Evolutionary conservation across 768 basidiomycete genomes (phyloP).

Genomic region (Nevesoporus exiguus): DNA sequence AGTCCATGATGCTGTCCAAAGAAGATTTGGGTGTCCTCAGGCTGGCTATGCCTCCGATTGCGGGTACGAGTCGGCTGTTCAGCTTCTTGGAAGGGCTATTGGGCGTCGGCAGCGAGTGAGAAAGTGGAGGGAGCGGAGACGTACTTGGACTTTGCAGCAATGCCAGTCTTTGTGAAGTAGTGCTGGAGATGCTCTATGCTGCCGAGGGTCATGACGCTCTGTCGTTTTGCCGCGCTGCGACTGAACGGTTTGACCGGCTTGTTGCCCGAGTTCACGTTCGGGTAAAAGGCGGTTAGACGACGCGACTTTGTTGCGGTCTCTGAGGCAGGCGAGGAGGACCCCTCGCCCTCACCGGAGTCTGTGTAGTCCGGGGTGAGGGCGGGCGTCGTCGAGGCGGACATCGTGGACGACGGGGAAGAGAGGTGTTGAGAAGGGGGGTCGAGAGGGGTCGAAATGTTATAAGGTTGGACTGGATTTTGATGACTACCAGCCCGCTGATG

Average conservation of each 20-base stretch:
- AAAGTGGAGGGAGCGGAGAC: constrained; percentile 22
- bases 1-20: constrained; percentile 41
- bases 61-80: constrained; percentile 66
- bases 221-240: constrained; percentile 86
- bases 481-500: constrained; percentile 27
- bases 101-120: constrained; percentile 7
- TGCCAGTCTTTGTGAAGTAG: constrained; percentile 88
- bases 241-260: constrained; percentile 85
- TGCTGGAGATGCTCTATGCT: constrained; percentile 95
- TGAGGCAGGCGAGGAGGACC: constrained; percentile 26
- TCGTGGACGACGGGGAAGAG: constrained; percentile 20
- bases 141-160: constrained; percentile 69
- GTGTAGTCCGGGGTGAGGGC: constrained; percentile 63
- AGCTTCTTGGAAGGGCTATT: constrained; percentile 46
- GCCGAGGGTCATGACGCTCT: constrained; percentile 92
- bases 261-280: constrained; percentile 63
- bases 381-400: constrained; percentile 44
- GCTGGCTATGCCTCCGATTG: constrained; percentile 60
- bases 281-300: constrained; percentile 76
- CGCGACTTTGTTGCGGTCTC: constrained; percentile 46
- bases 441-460: constrained; percentile 12
- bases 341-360: constrained; percentile 44
- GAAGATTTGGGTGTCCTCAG: constrained; percentile 39
- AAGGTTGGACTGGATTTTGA: neutral
- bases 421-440: constrained; percentile 4